phyloP scores from a whole-genome alignment of 2,329 filamentous ascomycete genomes.

The Penicillium nordicum region DNA sequence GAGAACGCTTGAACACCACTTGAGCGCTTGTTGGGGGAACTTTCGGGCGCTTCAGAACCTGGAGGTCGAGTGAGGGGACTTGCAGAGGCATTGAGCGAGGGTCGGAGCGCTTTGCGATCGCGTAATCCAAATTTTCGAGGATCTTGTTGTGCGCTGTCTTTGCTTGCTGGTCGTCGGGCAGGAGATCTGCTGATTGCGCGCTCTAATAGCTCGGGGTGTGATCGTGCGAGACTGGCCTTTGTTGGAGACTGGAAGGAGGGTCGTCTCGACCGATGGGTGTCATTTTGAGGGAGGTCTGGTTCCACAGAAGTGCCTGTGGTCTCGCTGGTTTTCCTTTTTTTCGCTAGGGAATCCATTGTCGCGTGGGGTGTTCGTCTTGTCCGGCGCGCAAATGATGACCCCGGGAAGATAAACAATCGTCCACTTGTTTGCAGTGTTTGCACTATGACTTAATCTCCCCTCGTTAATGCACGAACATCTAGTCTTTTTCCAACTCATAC shows the following conservation, averaged over 20 bases:
- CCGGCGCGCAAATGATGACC: conserved; percentile 8
- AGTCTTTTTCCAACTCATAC: conserved; percentile 10
- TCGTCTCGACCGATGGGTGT: conserved; percentile 35
- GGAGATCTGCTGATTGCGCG: conserved; percentile 43
- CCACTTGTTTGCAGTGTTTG: conserved; percentile 35
- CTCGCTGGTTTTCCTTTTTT: conserved; percentile 62
- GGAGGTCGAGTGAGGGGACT: conserved; percentile 24
- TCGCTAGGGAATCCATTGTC: conserved; percentile 53
- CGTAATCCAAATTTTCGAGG: conserved; percentile 31
- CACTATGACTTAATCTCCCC: conserved; percentile 32
- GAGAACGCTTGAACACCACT: conserved; percentile 36
- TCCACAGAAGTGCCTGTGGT: conserved; percentile 46
- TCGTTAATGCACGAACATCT: background rate
- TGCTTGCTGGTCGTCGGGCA: conserved; percentile 27
- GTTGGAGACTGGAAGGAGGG: conserved; percentile 67
- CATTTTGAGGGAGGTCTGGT: conserved; percentile 28
- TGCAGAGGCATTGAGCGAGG: conserved; percentile 30
- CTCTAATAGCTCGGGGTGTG: conserved; percentile 58
- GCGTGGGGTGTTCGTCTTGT: conserved; percentile 34
- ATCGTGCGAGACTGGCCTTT: conserved; percentile 59
- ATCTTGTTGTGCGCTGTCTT: conserved; percentile 16
- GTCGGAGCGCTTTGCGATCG: conserved; percentile 37
- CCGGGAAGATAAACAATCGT: conserved; percentile 19
- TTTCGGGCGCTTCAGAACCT: conserved; percentile 12
- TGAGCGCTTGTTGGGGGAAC: conserved; percentile 28